phyloP scores from a whole-genome alignment of 768 basidiomycete species.

The Agrocybe chaxingu region DNA sequence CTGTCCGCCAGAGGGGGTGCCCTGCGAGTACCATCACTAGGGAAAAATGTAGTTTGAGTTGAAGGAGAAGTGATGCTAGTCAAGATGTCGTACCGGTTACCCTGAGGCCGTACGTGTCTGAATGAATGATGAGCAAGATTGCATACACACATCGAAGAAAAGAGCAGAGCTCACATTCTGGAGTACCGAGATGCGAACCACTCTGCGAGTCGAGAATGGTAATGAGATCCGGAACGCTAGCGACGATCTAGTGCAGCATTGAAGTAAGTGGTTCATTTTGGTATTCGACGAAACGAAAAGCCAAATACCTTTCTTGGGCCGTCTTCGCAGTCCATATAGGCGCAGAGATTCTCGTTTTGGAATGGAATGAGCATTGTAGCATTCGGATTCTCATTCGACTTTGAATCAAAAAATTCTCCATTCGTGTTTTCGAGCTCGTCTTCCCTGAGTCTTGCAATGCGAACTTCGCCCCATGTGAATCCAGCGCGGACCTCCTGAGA shows the following conservation, averaged over 20 bases:
- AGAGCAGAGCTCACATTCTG: conserved; percentile 28
- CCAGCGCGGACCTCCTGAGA: conserved; percentile 31
- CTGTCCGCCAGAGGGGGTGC: conserved; percentile 53
- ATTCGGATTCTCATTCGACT: not conserved
- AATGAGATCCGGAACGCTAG: conserved; percentile 65
- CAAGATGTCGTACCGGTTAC: conserved; percentile 48
- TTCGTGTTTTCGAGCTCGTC: conserved; percentile 26
- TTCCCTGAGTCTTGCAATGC: conserved; percentile 23
- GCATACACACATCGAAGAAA: not conserved
- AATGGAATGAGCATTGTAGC: conserved; percentile 48
- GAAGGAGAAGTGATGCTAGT: too few species aligned
- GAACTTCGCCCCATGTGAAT: conserved; percentile 33
- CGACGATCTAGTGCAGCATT: conserved; percentile 33
- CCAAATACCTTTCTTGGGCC: conserved; percentile 19
- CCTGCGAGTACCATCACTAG: conserved; percentile 35
- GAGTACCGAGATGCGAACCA: conserved; percentile 61
- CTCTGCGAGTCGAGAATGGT: conserved; percentile 60
- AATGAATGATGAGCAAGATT: not conserved
- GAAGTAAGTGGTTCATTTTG: not conserved
- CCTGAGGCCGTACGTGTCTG: conserved; percentile 53
- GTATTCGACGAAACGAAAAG: not conserved
- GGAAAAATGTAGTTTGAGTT: not conserved
- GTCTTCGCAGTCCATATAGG: conserved; percentile 33
- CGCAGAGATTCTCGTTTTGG: conserved; percentile 61
- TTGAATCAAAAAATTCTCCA: not conserved